A percentile compares a stretch with the other conserved stretches of the same genome.
phyloP scores from a whole-genome alignment of 768 basidiomycete genomes.

The Cystobasidium onofrii region DNA sequence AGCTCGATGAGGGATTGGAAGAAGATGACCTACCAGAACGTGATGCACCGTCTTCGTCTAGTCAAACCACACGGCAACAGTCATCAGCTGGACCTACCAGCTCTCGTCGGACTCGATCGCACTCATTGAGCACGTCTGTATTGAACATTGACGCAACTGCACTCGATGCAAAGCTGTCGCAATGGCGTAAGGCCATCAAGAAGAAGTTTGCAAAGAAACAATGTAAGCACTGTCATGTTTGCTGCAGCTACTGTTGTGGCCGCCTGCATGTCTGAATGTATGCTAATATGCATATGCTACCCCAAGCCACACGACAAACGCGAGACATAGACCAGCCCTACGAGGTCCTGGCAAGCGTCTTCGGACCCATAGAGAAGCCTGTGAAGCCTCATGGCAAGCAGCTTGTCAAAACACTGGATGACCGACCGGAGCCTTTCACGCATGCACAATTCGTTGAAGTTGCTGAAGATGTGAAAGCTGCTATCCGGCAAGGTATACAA shows the following conservation, averaged over 20 bases:
- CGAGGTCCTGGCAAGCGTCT: conserved; percentile 42
- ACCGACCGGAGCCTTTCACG: conserved; percentile 61
- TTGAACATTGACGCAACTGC: not conserved
- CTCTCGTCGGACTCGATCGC: not conserved
- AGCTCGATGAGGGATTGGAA: not conserved
- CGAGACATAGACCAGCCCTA: not conserved
- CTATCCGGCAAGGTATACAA: conserved; percentile 69
- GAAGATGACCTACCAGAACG: not conserved
- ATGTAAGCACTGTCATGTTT: not conserved
- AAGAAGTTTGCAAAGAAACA: conserved; percentile 22
- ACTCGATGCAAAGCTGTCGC: conserved; percentile 28
- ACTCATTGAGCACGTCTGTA: not conserved
- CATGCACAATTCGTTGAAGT: conserved; percentile 59
- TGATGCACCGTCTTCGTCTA: not conserved
- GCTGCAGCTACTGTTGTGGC: no score
- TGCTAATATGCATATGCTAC: not conserved
- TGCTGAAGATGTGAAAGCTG: conserved; percentile 58
- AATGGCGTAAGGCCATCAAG: conserved; percentile 13
- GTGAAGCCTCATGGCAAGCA: conserved; percentile 38
- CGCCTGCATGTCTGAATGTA: not conserved
- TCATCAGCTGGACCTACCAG: not conserved
- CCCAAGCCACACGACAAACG: not conserved
- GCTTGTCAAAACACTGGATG: conserved; percentile 72
- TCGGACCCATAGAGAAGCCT: conserved; percentile 47
- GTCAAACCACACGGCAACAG: not conserved